A percentile compares a stretch with the other conserved stretches of the same genome.
Evolutionary conservation across 31 red algal genomes (phyloP).

Genomic region (Porphyra umbilicalis): DNA sequence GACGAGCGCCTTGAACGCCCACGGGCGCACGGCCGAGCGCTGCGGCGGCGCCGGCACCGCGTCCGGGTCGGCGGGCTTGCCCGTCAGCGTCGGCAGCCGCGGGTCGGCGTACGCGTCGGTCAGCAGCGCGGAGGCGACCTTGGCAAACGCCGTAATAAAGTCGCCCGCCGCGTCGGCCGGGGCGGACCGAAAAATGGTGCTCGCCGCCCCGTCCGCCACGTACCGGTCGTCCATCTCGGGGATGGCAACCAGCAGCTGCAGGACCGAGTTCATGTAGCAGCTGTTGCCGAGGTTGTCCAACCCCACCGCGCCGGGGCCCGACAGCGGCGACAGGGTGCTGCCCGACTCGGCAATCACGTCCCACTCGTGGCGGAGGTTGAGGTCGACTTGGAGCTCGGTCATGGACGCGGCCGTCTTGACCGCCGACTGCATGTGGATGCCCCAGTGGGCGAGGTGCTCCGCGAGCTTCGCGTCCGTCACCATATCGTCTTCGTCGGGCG

Average conservation of each 20-base stretch:
- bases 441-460: slow-evolving; percentile 71
- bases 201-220: slow-evolving; percentile 12
- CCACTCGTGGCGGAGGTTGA: slow-evolving; percentile 57
- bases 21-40: slow-evolving; percentile 33
- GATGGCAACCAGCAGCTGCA: slow-evolving; percentile 65
- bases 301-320: slow-evolving; percentile 66
- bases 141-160: slow-evolving; percentile 50
- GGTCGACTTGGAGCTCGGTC: slow-evolving; percentile 81
- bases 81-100: slow-evolving; percentile 4
- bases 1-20: slow-evolving; percentile 74
- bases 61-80: slow-evolving; percentile 6
- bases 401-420: slow-evolving; percentile 83
- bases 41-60: neutral
- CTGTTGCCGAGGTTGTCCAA: slow-evolving; percentile 93
- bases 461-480: slow-evolving; percentile 69
- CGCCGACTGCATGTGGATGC: slow-evolving; percentile 69
- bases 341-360: slow-evolving; percentile 53
- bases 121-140: slow-evolving; percentile 52
- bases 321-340: slow-evolving; percentile 36
- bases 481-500: slow-evolving; percentile 82
- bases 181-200: slow-evolving; percentile 20
- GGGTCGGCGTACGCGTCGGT: slow-evolving; percentile 47
- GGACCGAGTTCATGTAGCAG: slow-evolving; percentile 87
- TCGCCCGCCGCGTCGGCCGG: slow-evolving; percentile 35
- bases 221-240: slow-evolving; percentile 43